These are phyloP conservation scores for Ceratocystis colombiana DNA, from an alignment of 2,329 filamentous ascomycete genomes.

Conservation along the genomic window DNA sequence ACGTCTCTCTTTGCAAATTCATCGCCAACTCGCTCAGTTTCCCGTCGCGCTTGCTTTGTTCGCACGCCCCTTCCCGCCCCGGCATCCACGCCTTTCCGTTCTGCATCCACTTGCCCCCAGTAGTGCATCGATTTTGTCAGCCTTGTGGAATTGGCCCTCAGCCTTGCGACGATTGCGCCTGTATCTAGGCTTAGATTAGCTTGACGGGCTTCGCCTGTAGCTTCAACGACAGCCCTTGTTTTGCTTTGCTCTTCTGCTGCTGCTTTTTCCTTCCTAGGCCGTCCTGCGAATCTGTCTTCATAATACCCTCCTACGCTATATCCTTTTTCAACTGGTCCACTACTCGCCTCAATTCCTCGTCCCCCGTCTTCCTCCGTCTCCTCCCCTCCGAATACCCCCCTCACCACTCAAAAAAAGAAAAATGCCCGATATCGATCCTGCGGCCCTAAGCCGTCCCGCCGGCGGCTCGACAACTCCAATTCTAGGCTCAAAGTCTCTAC, in stretches of 20 bases:
- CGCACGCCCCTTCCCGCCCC: conserved; percentile 2
- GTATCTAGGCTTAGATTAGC: neutral
- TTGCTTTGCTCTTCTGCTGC: neutral
- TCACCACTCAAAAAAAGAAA: conserved; percentile 1
- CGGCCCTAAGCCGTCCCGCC: conserved; percentile 54
- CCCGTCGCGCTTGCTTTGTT: conserved; percentile 11
- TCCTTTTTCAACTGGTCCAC: neutral
- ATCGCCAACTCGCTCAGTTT: neutral
- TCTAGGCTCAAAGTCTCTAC: conserved; percentile 39
- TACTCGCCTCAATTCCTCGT: conserved; percentile 10
- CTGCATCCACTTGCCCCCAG: neutral
- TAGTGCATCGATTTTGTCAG: conserved; percentile 11
- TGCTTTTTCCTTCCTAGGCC: conserved; percentile 19
- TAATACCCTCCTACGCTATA: too few relatives aligned
- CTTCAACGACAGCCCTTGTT: neutral
- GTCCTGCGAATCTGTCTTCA: too few relatives aligned
- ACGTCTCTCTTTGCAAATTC: neutral
- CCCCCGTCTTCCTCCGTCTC: conserved; percentile 22
- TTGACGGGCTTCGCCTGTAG: neutral
- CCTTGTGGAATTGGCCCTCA: conserved; percentile 18
- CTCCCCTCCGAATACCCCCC: conserved; percentile 24
- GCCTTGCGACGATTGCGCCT: conserved; percentile 17
- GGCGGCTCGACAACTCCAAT: conserved; percentile 35
- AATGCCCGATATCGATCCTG: conserved; percentile 63
- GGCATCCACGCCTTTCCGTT: neutral